A percentile compares a stretch with the other conserved stretches of the same genome.
Conservation (phyloP, 371 early-diverging fungal genomes). For the Rhizopus sp. region DNA sequence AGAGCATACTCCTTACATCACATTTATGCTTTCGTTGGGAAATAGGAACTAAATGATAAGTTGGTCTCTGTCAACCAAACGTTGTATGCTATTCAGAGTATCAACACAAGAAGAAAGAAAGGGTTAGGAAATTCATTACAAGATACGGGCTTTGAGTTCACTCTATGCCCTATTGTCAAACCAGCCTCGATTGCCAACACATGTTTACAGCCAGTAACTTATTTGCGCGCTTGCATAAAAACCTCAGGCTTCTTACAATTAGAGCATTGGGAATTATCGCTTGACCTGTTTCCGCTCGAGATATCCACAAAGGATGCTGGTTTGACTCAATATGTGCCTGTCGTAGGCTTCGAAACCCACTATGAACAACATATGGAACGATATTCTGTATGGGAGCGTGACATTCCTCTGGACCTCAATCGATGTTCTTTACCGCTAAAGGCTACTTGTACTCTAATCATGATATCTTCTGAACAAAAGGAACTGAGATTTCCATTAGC, state of each 20-base stretch:
- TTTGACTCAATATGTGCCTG: slow-evolving; percentile 4
- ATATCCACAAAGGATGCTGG: slow-evolving; percentile 2
- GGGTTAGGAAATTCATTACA: slow-evolving; percentile 17
- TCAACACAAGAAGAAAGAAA: slow-evolving; percentile 12
- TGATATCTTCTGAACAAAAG: slow-evolving; percentile 2
- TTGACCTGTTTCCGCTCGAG: slow-evolving; percentile 3
- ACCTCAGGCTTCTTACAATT: slow-evolving; percentile 17
- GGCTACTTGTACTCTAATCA: slow-evolving; percentile 9
- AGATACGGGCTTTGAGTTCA: slow-evolving; percentile 25
- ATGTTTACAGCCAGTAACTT: slow-evolving; percentile 5
- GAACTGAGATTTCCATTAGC: slow-evolving; percentile 15
- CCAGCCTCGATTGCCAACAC: slow-evolving; percentile 7
- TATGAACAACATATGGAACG: slow-evolving; percentile 25
- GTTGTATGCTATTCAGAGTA: slow-evolving; percentile 19
- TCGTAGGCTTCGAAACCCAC: slow-evolving; percentile 20
- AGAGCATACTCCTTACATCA: background rate
- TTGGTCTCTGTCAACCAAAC: slow-evolving; percentile 20
- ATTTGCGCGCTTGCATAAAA: slow-evolving; percentile 17
- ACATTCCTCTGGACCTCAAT: slow-evolving; percentile 12
- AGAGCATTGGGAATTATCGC: slow-evolving; percentile 18
- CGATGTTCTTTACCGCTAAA: slow-evolving; percentile 3
- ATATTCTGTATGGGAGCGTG: slow-evolving; percentile 24
- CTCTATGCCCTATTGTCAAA: slow-evolving; percentile 14
- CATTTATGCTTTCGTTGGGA: background rate
- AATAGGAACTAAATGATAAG: slow-evolving; percentile 10